Evolutionary conservation across 2,329 filamentous ascomycete species (phyloP).

Genomic region (Triangularia setosa): DNA sequence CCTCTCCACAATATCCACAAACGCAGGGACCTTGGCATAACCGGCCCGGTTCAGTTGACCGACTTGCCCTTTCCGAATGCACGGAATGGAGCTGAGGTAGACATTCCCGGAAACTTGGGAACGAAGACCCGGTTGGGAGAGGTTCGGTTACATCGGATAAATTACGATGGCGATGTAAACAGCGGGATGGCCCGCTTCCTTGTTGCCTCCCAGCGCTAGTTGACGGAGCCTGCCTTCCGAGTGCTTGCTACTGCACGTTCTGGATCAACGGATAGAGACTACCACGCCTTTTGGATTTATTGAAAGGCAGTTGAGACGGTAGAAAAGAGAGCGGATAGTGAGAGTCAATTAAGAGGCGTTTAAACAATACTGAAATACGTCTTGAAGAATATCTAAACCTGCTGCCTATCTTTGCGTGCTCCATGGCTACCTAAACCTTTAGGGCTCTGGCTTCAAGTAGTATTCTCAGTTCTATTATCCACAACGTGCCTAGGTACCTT

Average conservation of each 20-base stretch:
- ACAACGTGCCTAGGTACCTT: too few relatives aligned
- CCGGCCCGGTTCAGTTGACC: neutral
- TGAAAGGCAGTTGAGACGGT: too few relatives aligned
- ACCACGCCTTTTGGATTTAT: too few relatives aligned
- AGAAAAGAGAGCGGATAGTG: too few relatives aligned
- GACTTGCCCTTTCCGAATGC: slow-evolving; percentile 1
- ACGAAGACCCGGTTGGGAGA: slow-evolving; percentile 1
- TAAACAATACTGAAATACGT: too few relatives aligned
- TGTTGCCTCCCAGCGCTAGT: neutral
- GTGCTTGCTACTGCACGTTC: neutral
- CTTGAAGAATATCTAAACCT: too few relatives aligned
- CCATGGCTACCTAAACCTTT: too few relatives aligned
- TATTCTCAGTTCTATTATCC: too few relatives aligned
- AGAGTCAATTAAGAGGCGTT: too few relatives aligned
- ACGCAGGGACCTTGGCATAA: neutral
- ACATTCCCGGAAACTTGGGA: neutral
- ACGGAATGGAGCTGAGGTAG: neutral
- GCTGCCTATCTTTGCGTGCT: too few relatives aligned
- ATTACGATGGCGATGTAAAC: neutral
- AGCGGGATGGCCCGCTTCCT: slow-evolving; percentile 6
- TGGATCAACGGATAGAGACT: too few relatives aligned
- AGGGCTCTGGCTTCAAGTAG: too few relatives aligned
- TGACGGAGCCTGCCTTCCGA: slow-evolving; percentile 3
- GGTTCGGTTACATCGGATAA: slow-evolving; percentile 8
- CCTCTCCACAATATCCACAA: neutral